Conservation (phyloP, 1,284 basidiomycete species). For the Fistulina hepatica region DNA sequence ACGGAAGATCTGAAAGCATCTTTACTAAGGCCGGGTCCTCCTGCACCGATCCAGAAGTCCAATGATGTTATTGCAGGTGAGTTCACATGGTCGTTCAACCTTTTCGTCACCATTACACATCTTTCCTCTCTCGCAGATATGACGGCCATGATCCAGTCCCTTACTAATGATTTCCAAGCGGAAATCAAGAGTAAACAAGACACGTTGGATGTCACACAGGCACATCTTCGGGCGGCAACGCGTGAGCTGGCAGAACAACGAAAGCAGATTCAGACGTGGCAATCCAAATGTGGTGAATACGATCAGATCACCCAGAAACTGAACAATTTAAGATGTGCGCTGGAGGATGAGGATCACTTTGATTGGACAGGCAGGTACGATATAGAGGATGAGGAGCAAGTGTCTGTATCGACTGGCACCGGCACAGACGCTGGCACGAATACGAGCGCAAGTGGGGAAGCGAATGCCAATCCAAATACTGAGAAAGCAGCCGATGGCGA, state of each 20-base stretch:
- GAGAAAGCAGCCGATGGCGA: slow-evolving; percentile 13
- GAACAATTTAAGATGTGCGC: slow-evolving; percentile 70
- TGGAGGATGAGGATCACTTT: slow-evolving; percentile 66
- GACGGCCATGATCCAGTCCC: slow-evolving; percentile 68
- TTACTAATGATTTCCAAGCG: slow-evolving; percentile 68
- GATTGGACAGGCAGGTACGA: slow-evolving; percentile 87
- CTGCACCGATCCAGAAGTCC: slow-evolving; percentile 74
- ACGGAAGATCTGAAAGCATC: slow-evolving; percentile 68
- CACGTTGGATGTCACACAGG: slow-evolving; percentile 75
- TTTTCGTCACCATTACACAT: slow-evolving; percentile 1
- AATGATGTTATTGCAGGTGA: slow-evolving; percentile 81
- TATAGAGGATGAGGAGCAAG: slow-evolving; percentile 43
- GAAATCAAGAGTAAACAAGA: slow-evolving; percentile 88
- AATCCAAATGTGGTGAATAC: slow-evolving; percentile 58
- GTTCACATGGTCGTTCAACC: slow-evolving; percentile 12
- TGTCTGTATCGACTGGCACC: slow-evolving; percentile 87
- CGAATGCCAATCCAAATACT: no score
- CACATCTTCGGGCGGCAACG: slow-evolving; percentile 81
- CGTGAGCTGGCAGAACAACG: slow-evolving; percentile 85
- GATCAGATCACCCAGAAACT: slow-evolving; percentile 71
- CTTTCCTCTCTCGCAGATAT: slow-evolving; percentile 47
- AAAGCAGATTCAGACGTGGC: slow-evolving; percentile 69
- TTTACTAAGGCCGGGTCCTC: slow-evolving; percentile 57
- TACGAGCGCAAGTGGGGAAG: neutral
- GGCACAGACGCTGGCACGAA: slow-evolving; percentile 40